Evolutionary conservation across 306 rosid genomes (phyloP).

Genomic region (Gillenia trifoliata): DNA sequence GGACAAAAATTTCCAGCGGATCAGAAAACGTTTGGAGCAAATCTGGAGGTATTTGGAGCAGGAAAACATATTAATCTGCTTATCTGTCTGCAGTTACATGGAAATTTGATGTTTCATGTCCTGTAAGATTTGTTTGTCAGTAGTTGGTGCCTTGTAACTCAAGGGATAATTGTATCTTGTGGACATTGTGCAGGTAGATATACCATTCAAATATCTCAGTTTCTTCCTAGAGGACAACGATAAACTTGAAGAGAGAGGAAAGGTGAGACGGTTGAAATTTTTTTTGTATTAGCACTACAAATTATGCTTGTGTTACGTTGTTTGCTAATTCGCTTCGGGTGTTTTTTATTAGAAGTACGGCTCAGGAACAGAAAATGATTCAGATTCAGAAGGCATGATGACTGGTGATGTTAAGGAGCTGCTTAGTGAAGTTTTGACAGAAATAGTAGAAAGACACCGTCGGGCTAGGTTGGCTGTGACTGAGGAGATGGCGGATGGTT

Average conservation of each 20-base stretch:
- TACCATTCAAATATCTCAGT: conserved; percentile 72
- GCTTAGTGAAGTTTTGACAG: conserved; percentile 59
- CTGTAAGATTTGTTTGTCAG: neutral
- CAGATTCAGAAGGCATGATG: conserved; percentile 64
- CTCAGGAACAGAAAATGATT: no score
- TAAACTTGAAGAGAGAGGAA: conserved; percentile 62
- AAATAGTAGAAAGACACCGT: conserved; percentile 74
- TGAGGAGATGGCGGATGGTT: conserved; percentile 90
- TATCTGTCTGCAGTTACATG: neutral
- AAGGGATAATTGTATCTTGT: neutral
- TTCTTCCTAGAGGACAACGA: conserved; percentile 81
- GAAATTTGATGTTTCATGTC: neutral
- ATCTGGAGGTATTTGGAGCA: conserved; percentile 58
- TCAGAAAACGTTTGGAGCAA: conserved; percentile 76
- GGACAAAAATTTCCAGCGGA: conserved; percentile 87
- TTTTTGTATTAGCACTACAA: neutral
- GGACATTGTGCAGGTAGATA: conserved; percentile 68
- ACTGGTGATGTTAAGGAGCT: conserved; percentile 92
- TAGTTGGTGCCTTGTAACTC: neutral
- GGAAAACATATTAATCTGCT: neutral
- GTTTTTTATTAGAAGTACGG: conserved; percentile 62
- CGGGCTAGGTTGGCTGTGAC: conserved; percentile 83
- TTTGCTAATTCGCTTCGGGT: conserved; percentile 7
- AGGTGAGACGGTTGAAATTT: conserved; percentile 32
- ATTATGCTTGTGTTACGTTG: neutral